Evolutionary conservation across 169 alveolate genomes (phyloP), one percentile per base, ranked within the genome.

Genomic region (Babesia microti): DNA sequence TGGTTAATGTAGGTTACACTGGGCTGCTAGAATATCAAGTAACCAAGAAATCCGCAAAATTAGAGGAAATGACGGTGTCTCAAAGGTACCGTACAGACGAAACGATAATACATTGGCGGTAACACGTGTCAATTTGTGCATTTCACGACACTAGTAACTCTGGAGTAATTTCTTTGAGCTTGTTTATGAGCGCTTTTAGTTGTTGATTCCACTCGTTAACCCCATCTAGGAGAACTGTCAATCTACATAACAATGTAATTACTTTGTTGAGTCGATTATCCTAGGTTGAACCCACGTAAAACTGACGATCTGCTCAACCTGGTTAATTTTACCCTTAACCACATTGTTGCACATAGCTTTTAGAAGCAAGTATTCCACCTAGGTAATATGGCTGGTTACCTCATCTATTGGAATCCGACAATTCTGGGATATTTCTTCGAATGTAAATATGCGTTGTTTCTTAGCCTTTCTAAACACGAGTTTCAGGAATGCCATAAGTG

Each of bases 211-310:
- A 65, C 12, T 46, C 65, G 27, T 65, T 48, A n/a, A 65, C 4
- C 23, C 58, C 47, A 23, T 53, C 36, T 0, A 56, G 18, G 14
- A 65, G 59, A 23, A 35, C 22, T 27, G 53, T 69, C 71, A 60
- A 44, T 54, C 66, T 76, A 61, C 26, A 65, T 19, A 1, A 41
- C 27, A 23, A 50, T 6, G 47, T 41, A 32, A 43, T 59, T 19
- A 70, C 81, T 51, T 58, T 33, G 40, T 56, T 51, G 42, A 55
- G 61, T 41, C 76, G 9, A 65, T 49, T 1, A 76, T 76, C 15
- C 86, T 22, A 5, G 86, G 86, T 41, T 76, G 79, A 6, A 76
- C 72, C 86, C 86, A 76, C 5, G 72, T 76, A 47, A 76, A 61
- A n/a, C 52, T 53, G 3, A 76, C 72, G 0, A 53, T 29, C 34